Base-by-base conservation (phyloP, 768 basidiomycete species). In the Dioszegia hungarica region DNA sequence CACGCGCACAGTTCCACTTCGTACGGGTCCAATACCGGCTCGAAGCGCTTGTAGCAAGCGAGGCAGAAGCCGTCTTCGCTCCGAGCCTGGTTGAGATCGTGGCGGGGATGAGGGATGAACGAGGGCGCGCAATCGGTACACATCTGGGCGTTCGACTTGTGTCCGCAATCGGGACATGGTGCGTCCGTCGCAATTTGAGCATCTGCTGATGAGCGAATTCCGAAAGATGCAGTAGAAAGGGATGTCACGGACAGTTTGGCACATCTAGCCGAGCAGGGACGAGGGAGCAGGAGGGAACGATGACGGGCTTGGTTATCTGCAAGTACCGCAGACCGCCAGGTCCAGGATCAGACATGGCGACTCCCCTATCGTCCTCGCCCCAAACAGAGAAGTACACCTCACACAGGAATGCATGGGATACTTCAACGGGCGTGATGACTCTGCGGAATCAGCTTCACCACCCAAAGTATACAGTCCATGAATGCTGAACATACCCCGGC, bases 361-460 rank as follows among this genome's bases (percentile, higher is more conserved):
- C 14, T 0, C 68, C 71, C 5, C 36, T 9, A n/a, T 52, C 45
- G 39, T 62, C 58, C 44, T 70, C 62, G 3, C 66, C 68, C 20
- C 60, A 60, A 0, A 73, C 54, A 1, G 66, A 64, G 50, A 70
- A 70, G 52, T 58, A 66, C 6, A 73, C 61, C 19, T 73, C 68
- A 12, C 55, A 49, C 5, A 65, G 37, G 14, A 73, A 47, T 33
- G 57, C 10, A 36, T 63, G 62, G 2, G 54, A 56, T 22, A 60
- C 58, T 19, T 44, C 19, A 27, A 63, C 52, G 5, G 57, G 54
- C 2, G 59, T 58, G 3, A 31, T 43, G 25, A 62, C 20, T 3
- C 49, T 60, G 45, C 11, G 11, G 34, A 1, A n/a, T 38, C 37
- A 39, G 46, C 31, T 11, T 9, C 5, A 34, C 9, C 48, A 17